These are phyloP conservation scores for Termitomyces sp. DNA, from an alignment of 768 basidiomycete genomes.

Conservation along the genomic window DNA sequence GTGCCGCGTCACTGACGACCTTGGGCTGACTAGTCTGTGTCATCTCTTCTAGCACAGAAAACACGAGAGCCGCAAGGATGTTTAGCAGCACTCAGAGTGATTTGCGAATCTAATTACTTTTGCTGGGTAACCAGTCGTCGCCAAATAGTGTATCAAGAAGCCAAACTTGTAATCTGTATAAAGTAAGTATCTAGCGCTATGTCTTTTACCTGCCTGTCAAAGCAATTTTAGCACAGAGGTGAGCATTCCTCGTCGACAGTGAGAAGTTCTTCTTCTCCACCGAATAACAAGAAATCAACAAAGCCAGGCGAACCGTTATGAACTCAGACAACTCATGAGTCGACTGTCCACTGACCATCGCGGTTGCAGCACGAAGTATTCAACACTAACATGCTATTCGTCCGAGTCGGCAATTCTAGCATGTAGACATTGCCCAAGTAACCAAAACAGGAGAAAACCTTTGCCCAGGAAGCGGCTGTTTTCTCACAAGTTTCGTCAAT, in stretches of 20 bases:
- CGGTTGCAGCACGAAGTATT: not conserved
- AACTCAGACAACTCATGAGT: not conserved
- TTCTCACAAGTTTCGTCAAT: not conserved
- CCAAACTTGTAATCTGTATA: not conserved
- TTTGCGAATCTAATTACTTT: not conserved
- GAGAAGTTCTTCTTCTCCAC: not conserved
- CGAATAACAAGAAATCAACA: not conserved
- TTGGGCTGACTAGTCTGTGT: not conserved
- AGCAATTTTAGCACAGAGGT: not conserved
- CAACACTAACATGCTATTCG: not conserved
- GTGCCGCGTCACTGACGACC: not conserved
- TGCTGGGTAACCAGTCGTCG: not conserved
- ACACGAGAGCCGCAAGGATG: not conserved
- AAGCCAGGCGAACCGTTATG: not conserved
- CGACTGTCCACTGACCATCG: not conserved
- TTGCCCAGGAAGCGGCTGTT: not conserved
- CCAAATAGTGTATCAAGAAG: not conserved
- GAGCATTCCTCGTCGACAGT: not conserved
- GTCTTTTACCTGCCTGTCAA: not conserved
- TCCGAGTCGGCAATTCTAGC: not conserved
- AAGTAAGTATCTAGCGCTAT: no score
- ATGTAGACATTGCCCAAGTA: not conserved
- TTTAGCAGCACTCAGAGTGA: not conserved
- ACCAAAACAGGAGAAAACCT: not conserved
- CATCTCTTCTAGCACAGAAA: not conserved